Base-by-base conservation (phyloP, 2,329 filamentous ascomycete genomes). In the Diaporthe aspalathi region DNA sequence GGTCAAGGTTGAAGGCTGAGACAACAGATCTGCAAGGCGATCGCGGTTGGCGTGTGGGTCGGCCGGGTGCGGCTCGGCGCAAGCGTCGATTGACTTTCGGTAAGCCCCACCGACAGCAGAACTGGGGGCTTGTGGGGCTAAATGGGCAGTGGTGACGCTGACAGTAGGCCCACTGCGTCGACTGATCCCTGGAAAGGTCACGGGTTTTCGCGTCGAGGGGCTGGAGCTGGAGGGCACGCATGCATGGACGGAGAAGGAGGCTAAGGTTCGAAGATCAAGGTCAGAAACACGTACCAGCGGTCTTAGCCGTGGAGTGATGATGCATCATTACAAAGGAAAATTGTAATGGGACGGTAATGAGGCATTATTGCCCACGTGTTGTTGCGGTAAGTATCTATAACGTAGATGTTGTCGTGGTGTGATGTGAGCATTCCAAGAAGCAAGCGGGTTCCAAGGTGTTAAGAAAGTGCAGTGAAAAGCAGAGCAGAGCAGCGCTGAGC, bases 121-220 rank as follows among this genome's bases (percentile, higher is more conserved):
- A 8, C 16, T 45, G 35, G 54, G 54, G 38, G 20, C 1, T 27
- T 0, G 57, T 17, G 50, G 52, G 47, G 52, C 70, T 60, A 53
- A n/a, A 2, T 47, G 20, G 27, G 3, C 29, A 70, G 53, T 62
- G 67, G 52, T 72, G 70, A 72, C 67, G 67, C 53, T 47, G 60
- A 66, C 12, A 72, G 67, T 72, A n/a, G 45, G 43, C 20, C 38
- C 16, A 20, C 12, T 35, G 9, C 22, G 29, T 5, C 17, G 16
- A 24, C 4, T 50, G 5, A n/a, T 22, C 40, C 60, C 32, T 40
- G 32, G 24, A 35, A 47, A 35, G 60, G 67, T 72, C 67, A 72
- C 70, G 67, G 52, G 70, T 50, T 72, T 65, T 72, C 70, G 70
- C 70, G 70, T 72, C 57, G 52, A 70, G 50, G 70, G 66, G 43